Conservation (phyloP, 805 yeast species). For the Metschnikowia cubensis region DNA sequence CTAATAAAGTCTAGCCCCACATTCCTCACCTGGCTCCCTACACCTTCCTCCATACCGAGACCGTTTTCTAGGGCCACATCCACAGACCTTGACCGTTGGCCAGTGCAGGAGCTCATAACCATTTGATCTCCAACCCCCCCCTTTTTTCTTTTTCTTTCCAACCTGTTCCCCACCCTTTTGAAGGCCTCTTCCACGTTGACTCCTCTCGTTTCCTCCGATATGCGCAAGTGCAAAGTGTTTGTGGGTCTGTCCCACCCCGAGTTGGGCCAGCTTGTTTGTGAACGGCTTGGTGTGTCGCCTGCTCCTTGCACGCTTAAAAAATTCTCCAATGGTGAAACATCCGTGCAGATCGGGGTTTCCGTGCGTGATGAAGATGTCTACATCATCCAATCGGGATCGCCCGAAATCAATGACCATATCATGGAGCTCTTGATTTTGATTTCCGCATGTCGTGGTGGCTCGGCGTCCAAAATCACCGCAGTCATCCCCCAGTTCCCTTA, state of each 20-base stretch:
- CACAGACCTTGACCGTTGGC: no score
- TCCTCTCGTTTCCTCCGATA: constrained; percentile 22
- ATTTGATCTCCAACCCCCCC: no score
- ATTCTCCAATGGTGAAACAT: constrained; percentile 96
- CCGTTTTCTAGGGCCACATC: no score
- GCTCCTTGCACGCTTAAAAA: constrained; percentile 90
- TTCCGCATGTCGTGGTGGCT: constrained; percentile 95
- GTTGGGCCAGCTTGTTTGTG: constrained; percentile 85
- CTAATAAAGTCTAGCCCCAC: background rate
- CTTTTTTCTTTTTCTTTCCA: no score
- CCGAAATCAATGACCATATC: constrained; percentile 85
- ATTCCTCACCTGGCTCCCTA: background rate
- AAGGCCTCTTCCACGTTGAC: constrained; percentile 1
- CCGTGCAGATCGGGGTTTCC: constrained; percentile 90
- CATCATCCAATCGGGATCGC: constrained; percentile 80
- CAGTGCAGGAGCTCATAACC: no score
- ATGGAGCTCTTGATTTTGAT: constrained; percentile 94
- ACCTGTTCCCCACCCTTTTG: background rate
- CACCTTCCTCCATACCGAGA: background rate
- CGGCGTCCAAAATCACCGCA: constrained; percentile 96
- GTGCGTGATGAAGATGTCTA: constrained; percentile 97
- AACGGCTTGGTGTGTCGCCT: constrained; percentile 84
- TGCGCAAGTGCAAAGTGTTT: constrained; percentile 97
- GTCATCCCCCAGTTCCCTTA: constrained; percentile 98
- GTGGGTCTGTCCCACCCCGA: constrained; percentile 97